Percentiles rank a stretch among this genome's conserved stretches.
phyloP scores from a whole-genome alignment of 2,329 filamentous ascomycete species.

The Beauveria pseudobassiana region DNA sequence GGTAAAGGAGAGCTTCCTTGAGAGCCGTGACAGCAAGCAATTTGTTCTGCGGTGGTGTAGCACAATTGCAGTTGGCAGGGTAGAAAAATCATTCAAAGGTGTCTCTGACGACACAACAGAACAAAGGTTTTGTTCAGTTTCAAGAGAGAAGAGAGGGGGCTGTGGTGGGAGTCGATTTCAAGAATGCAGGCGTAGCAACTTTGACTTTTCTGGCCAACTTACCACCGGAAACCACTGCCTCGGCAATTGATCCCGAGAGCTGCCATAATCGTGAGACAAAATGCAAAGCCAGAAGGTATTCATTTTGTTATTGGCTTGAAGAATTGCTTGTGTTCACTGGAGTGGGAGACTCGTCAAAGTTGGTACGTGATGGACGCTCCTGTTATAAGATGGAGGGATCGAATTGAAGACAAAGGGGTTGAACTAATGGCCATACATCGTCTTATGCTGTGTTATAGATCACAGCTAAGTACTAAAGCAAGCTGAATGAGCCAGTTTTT shows the following conservation, averaged over 20 bases:
- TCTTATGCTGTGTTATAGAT: no score
- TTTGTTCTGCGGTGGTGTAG: slow-evolving; percentile 2
- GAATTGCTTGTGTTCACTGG: no score
- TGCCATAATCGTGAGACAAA: slow-evolving; percentile 5
- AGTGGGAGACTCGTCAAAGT: no score
- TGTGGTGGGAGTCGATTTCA: no score
- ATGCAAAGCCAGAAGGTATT: slow-evolving; percentile 1
- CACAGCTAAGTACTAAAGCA: no score
- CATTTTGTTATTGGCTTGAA: background rate
- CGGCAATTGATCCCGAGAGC: slow-evolving; percentile 15
- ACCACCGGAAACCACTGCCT: slow-evolving; percentile 8
- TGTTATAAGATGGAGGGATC: no score
- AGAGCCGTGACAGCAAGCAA: slow-evolving; percentile 12
- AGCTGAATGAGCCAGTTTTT: no score
- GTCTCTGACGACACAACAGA: background rate
- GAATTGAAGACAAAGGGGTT: no score
- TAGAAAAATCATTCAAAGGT: background rate
- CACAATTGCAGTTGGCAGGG: background rate
- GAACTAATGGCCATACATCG: no score
- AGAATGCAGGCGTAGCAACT: no score
- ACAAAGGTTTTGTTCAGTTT: background rate
- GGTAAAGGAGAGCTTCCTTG: slow-evolving; percentile 10
- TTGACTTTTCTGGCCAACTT: background rate
- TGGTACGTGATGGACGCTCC: no score
- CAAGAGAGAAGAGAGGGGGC: background rate